These are phyloP conservation scores for Endothia cerciana DNA, from an alignment of 2,329 filamentous ascomycete species.

Conservation along the genomic window DNA sequence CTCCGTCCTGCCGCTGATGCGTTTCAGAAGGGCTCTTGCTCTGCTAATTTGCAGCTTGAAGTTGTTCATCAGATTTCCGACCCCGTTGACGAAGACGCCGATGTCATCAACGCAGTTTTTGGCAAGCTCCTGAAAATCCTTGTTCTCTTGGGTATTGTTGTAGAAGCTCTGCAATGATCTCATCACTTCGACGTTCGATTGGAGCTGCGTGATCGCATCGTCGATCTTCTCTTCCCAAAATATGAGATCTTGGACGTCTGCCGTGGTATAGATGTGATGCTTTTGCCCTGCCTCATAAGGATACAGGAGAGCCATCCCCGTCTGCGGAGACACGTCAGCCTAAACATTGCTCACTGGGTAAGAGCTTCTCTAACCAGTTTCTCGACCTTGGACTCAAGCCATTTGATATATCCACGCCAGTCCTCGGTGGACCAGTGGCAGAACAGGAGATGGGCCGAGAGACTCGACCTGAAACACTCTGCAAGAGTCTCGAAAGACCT, in stretches of 20 bases:
- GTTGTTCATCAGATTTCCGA: slow-evolving; percentile 42
- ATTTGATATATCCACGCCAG: slow-evolving; percentile 44
- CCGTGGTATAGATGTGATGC: slow-evolving; percentile 32
- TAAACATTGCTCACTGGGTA: background rate
- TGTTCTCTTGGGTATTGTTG: slow-evolving; percentile 30
- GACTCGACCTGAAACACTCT: slow-evolving; percentile 42
- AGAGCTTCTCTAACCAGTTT: slow-evolving; percentile 24
- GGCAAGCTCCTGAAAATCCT: slow-evolving; percentile 32
- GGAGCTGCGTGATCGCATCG: slow-evolving; percentile 41
- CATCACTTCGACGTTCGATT: slow-evolving; percentile 44
- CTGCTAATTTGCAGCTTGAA: slow-evolving; percentile 42
- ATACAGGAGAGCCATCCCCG: slow-evolving; percentile 32
- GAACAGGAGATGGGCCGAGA: slow-evolving; percentile 42
- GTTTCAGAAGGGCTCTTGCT: slow-evolving; percentile 39
- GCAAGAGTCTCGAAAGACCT: slow-evolving; percentile 37
- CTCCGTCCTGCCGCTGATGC: slow-evolving; percentile 41
- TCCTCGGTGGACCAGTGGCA: slow-evolving; percentile 46
- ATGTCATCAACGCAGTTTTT: slow-evolving; percentile 33
- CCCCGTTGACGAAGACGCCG: slow-evolving; percentile 33
- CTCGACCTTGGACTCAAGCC: slow-evolving; percentile 39
- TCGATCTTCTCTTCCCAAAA: slow-evolving; percentile 42
- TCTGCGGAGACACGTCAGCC: slow-evolving; percentile 3
- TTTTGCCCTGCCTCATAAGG: slow-evolving; percentile 27
- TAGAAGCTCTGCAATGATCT: slow-evolving; percentile 38
- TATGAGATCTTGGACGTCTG: slow-evolving; percentile 43